These are phyloP conservation scores for Ascosphaera apis DNA, from an alignment of 2,329 filamentous ascomycete species.

Conservation along the genomic window DNA sequence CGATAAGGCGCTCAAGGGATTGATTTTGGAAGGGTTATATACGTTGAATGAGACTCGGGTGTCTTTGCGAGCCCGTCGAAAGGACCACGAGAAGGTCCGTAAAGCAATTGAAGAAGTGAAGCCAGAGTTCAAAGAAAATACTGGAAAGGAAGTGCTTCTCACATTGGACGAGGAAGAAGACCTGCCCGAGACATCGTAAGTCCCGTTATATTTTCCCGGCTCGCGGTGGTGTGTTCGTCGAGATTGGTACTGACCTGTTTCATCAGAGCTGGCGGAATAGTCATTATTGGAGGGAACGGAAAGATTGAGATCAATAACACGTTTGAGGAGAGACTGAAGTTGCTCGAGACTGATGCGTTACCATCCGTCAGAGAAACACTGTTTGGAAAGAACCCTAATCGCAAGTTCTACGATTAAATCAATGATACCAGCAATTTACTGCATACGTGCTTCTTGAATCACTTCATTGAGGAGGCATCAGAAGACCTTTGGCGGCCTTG, in stretches of 20 bases:
- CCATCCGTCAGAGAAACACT: constrained; percentile 66
- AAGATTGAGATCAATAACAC: constrained; percentile 99
- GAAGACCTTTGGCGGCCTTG: too few relatives aligned
- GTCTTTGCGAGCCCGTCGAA: constrained; percentile 51
- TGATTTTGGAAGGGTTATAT: constrained; percentile 80
- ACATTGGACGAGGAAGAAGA: constrained; percentile 57
- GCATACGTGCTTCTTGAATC: constrained; percentile 1
- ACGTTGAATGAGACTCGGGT: constrained; percentile 63
- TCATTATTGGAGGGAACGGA: constrained; percentile 58
- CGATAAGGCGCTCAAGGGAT: constrained; percentile 47
- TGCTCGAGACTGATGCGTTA: constrained; percentile 66
- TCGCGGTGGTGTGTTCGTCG: constrained; percentile 1
- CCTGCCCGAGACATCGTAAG: constrained; percentile 65
- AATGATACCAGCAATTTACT: constrained; percentile 6
- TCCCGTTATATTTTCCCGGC: constrained; percentile 9
- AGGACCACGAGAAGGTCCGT: constrained; percentile 52
- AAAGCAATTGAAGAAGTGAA: constrained; percentile 55
- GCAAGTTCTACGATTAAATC: constrained; percentile 73
- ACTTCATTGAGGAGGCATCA: constrained; percentile 3
- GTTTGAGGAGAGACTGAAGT: constrained; percentile 67
- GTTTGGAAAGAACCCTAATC: constrained; percentile 87
- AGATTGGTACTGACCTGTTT: constrained; percentile 3
- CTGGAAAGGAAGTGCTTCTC: constrained; percentile 44
- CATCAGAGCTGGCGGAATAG: constrained; percentile 56
- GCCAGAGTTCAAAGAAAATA: constrained; percentile 63